phyloP scores from a whole-genome alignment of 106 monocot genomes.

The Cymbidium sinense region DNA sequence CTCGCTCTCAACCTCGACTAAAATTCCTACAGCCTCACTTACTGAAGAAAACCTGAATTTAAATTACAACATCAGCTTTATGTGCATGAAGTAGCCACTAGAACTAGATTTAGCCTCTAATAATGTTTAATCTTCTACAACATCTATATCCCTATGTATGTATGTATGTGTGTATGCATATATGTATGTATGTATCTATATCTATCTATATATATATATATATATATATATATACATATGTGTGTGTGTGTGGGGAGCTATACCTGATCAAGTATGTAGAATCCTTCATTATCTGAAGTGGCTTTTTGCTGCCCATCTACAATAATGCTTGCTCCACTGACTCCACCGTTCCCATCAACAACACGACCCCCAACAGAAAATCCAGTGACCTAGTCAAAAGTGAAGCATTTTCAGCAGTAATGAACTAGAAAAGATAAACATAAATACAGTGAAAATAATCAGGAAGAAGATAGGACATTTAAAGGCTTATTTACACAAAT shows the following conservation, averaged over 20 bases:
- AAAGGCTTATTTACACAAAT: neutral
- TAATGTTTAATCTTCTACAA: too few relatives aligned
- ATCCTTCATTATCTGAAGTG: slow-evolving; percentile 64
- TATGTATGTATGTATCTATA: too few relatives aligned
- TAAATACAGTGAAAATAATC: neutral
- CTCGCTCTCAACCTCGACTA: too few relatives aligned
- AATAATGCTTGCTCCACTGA: slow-evolving; percentile 57
- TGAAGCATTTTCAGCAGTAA: neutral
- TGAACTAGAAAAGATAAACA: neutral
- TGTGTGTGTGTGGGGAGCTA: neutral
- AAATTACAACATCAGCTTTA: too few relatives aligned
- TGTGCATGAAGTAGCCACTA: too few relatives aligned
- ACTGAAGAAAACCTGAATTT: too few relatives aligned
- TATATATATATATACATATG: too few relatives aligned
- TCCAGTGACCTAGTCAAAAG: slow-evolving; percentile 77
- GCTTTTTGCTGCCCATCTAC: slow-evolving; percentile 69
- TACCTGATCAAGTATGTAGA: slow-evolving; percentile 98
- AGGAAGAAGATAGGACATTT: neutral
- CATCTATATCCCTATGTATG: too few relatives aligned
- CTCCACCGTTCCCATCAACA: slow-evolving; percentile 69
- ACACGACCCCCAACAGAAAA: slow-evolving; percentile 98
- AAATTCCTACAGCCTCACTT: too few relatives aligned
- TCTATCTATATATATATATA: too few relatives aligned
- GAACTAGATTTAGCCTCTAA: too few relatives aligned
- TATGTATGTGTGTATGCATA: neutral